Percentiles rank a stretch among this genome's conserved stretches.
These are phyloP conservation scores for Xeromyces bisporus DNA, from an alignment of 495 filamentous ascomycete species.

Conservation along the genomic window DNA sequence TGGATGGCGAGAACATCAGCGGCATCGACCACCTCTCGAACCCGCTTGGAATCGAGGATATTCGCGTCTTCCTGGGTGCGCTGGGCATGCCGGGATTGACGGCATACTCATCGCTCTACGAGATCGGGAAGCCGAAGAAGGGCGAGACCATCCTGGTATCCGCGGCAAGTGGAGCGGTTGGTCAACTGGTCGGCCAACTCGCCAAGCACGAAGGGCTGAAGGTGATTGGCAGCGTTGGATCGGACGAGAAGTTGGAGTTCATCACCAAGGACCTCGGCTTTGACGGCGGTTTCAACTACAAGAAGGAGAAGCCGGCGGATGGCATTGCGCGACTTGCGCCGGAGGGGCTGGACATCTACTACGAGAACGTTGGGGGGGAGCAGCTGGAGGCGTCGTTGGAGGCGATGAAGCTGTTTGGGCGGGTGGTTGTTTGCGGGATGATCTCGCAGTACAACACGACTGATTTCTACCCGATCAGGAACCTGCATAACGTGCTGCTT, in stretches of 20 bases:
- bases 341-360: conserved; percentile 85
- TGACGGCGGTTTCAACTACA: conserved; percentile 62
- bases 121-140: conserved; percentile 71
- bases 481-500: conserved; percentile 35
- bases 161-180: conserved; percentile 69
- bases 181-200: conserved; percentile 67
- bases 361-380: conserved; percentile 87
- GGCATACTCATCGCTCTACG: conserved; percentile 63
- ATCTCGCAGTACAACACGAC: conserved; percentile 66
- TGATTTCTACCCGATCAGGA: conserved; percentile 48
- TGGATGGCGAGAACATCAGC: conserved; percentile 14
- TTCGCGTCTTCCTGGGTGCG: conserved; percentile 44
- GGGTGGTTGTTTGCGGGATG: conserved; percentile 53
- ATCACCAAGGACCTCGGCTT: conserved; percentile 49
- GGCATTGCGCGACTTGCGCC: conserved; percentile 63
- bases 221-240: conserved; percentile 63
- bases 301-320: conserved; percentile 49
- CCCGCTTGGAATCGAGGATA: conserved; percentile 27
- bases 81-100: conserved; percentile 83
- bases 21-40: conserved; percentile 24
- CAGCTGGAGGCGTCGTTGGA: conserved; percentile 63
- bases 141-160: conserved; percentile 82
- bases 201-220: conserved; percentile 75
- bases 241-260: conserved; percentile 52
- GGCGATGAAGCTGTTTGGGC: conserved; percentile 49